These are phyloP conservation scores for Eutypella sp. DNA, from an alignment of 2,329 filamentous ascomycete species.

Conservation along the genomic window DNA sequence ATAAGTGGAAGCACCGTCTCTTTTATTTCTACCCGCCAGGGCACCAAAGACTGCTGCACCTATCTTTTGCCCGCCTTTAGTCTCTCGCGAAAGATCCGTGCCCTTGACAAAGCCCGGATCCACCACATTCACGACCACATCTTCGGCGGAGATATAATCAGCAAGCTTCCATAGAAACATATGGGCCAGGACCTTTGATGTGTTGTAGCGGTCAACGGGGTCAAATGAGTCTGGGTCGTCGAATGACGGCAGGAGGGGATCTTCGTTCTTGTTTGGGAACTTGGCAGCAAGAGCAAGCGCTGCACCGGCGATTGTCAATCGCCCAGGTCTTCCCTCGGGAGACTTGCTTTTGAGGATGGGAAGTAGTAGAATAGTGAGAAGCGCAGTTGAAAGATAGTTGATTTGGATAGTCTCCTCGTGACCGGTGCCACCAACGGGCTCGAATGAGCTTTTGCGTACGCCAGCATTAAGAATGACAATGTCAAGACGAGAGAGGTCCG, in stretches of 20 bases:
- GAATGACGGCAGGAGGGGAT: conserved; percentile 22
- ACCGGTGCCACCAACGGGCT: conserved; percentile 22
- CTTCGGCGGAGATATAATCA: conserved; percentile 33
- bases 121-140: conserved; percentile 41
- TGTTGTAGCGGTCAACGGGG: conserved; percentile 17
- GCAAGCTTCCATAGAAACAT: conserved; percentile 22
- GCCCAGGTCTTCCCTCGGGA: background rate
- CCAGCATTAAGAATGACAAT: conserved; percentile 43
- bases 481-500: conserved; percentile 33
- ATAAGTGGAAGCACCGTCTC: conserved; percentile 40
- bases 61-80: conserved; percentile 18
- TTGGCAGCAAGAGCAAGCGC: conserved; percentile 12
- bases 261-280: conserved; percentile 17
- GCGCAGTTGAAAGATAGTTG: conserved; percentile 32
- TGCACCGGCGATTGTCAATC: conserved; percentile 11
- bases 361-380: conserved; percentile 29
- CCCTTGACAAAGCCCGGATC: conserved; percentile 40
- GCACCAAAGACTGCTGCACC: conserved; percentile 8
- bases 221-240: conserved; percentile 24
- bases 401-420: conserved; percentile 38
- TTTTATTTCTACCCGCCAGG: conserved; percentile 1
- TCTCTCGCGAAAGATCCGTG: conserved; percentile 35
- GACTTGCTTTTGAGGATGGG: conserved; percentile 26
- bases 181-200: conserved; percentile 12
- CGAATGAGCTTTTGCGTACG: conserved; percentile 18